A percentile compares a stretch with the other conserved stretches of the same genome.
phyloP scores from a whole-genome alignment of 2,329 filamentous ascomycete species.

The Trichoderma sp. region DNA sequence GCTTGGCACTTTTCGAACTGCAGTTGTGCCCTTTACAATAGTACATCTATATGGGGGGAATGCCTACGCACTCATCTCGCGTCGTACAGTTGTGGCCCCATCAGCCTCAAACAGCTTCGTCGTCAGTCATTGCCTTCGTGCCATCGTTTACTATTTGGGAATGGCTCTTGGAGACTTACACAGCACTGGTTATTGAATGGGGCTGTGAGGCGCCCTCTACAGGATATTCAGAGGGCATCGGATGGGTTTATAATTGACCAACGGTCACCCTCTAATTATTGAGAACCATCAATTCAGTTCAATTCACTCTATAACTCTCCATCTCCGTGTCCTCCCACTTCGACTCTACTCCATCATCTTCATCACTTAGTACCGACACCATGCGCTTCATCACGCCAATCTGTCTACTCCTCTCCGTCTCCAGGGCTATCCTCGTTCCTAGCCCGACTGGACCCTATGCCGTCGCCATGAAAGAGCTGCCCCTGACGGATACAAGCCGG shows the following conservation, averaged over 20 bases:
- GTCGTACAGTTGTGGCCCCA: neutral
- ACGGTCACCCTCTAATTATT: neutral
- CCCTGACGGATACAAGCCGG: conserved; percentile 32
- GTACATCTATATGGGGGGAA: neutral
- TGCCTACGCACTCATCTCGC: neutral
- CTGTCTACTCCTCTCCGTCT: conserved; percentile 20
- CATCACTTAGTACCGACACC: neutral
- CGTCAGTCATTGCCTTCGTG: conserved; percentile 10
- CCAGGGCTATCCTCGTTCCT: conserved; percentile 28
- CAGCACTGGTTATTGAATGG: conserved; percentile 12
- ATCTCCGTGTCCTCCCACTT: neutral
- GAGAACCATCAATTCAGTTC: neutral
- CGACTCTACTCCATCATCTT: neutral
- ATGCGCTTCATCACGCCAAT: conserved; percentile 21
- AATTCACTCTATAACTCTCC: neutral
- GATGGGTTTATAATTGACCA: neutral
- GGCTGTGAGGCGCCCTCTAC: conserved; percentile 18
- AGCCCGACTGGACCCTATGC: conserved; percentile 31
- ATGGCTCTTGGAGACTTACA: neutral
- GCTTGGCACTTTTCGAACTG: neutral
- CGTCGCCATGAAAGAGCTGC: conserved; percentile 27
- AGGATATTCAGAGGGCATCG: neutral
- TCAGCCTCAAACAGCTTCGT: neutral
- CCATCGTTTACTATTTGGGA: conserved; percentile 9
- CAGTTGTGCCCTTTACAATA: neutral